These are phyloP conservation scores for Cyclotella kingstonii DNA, from an alignment of 108 stramenopile species.

Conservation along the genomic window DNA sequence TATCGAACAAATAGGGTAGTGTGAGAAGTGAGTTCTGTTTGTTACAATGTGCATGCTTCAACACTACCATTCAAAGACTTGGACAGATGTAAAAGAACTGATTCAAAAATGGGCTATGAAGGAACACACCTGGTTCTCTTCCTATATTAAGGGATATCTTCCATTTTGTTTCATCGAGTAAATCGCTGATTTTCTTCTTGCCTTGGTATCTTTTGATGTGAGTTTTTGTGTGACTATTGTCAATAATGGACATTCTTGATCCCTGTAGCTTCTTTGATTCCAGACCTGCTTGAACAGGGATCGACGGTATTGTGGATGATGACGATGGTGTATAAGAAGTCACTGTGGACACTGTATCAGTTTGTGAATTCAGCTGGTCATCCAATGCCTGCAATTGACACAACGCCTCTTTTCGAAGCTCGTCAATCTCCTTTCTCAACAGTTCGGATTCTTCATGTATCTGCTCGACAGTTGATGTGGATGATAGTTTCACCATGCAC, in stretches of 20 bases:
- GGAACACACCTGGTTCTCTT: slow-evolving; percentile 47
- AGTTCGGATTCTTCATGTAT: slow-evolving; percentile 42
- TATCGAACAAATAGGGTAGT: neutral
- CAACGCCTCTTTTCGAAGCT: slow-evolving; percentile 60
- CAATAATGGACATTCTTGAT: neutral
- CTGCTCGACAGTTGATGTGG: slow-evolving; percentile 24
- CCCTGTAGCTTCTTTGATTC: neutral
- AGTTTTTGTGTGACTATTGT: neutral
- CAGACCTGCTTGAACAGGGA: too few relatives aligned
- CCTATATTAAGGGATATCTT: slow-evolving; percentile 65
- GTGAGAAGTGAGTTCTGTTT: neutral
- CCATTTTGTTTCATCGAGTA: slow-evolving; percentile 64
- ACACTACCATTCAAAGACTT: too few relatives aligned
- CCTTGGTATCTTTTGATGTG: slow-evolving; percentile 1
- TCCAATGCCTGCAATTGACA: slow-evolving; percentile 51
- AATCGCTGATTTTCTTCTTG: slow-evolving; percentile 15
- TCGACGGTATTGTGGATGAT: slow-evolving; percentile 22
- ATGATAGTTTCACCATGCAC: slow-evolving; percentile 9
- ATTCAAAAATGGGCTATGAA: neutral
- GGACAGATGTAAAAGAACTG: neutral
- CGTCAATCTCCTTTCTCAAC: slow-evolving; percentile 60
- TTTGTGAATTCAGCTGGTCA: slow-evolving; percentile 30
- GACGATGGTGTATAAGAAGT: neutral
- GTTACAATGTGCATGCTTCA: too few relatives aligned
- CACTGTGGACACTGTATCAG: neutral